Percentiles rank a stretch among this genome's conserved stretches.
Evolutionary conservation across 306 rosid species (phyloP).

Genomic region (Citrullus mucosospermus): DNA sequence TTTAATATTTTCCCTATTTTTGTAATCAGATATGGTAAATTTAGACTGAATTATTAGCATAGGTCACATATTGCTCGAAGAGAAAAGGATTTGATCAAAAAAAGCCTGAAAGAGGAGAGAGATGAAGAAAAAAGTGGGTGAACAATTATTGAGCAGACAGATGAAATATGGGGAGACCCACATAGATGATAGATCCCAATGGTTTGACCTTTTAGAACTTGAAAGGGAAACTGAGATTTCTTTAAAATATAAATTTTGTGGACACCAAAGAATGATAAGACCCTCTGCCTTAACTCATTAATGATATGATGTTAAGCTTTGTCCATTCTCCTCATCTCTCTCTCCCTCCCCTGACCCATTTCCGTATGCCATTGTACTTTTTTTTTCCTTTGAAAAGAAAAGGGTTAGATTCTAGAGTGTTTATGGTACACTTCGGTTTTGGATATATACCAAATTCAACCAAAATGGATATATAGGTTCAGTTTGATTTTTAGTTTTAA

Average conservation of each 20-base stretch:
- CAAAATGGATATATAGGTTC: no score
- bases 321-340: neutral
- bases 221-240: neutral
- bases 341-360: neutral
- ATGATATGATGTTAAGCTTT: neutral
- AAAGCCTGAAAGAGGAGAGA: neutral
- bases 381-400: neutral
- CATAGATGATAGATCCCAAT: neutral
- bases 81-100: neutral
- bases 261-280: neutral
- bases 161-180: slow-evolving; percentile 3
- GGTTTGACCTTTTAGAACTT: neutral
- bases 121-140: neutral
- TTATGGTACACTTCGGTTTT: no score
- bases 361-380: neutral
- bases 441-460: no score
- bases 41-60: neutral
- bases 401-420: neutral
- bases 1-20: no score
- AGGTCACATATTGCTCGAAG: neutral
- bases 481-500: no score
- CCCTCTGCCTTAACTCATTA: neutral
- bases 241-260: neutral
- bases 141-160: neutral
- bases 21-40: neutral